These are phyloP conservation scores for Avena eriantha DNA, from an alignment of 176 grass and related monocot species.

Conservation along the genomic window DNA sequence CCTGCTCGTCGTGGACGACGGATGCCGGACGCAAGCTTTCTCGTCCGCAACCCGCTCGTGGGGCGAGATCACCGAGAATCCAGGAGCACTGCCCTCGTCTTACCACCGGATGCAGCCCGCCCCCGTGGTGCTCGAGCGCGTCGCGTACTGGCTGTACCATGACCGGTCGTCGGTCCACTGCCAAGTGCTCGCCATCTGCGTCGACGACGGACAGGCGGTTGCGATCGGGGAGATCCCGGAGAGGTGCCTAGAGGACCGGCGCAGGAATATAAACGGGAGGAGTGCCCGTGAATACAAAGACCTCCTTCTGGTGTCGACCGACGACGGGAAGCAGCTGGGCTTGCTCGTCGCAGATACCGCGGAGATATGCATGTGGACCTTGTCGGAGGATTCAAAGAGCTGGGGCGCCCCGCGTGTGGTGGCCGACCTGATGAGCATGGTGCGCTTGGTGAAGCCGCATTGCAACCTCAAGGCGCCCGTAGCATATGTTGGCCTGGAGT, in stretches of 20 bases:
- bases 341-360: not conserved
- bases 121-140: not conserved
- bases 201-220: not conserved
- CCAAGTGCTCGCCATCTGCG: not conserved
- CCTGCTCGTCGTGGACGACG: not conserved
- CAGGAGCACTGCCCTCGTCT: not conserved
- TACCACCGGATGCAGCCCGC: not conserved
- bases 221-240: not conserved
- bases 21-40: not conserved
- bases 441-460: too few species aligned
- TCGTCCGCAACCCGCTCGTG: not conserved
- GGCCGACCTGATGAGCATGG: too few species aligned
- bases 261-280: too few species aligned
- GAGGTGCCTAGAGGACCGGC: not conserved
- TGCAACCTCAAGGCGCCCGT: too few species aligned
- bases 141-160: not conserved
- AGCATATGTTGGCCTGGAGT: not conserved
- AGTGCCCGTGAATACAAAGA: not conserved
- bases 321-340: not conserved
- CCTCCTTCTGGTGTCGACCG: not conserved
- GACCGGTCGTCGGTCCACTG: not conserved
- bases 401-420: too few species aligned
- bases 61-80: too few species aligned
- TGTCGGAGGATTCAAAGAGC: too few species aligned
- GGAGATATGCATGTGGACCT: too few species aligned